phyloP scores from a whole-genome alignment of 169 alveolate species.

The Plasmodium falciparum region DNA sequence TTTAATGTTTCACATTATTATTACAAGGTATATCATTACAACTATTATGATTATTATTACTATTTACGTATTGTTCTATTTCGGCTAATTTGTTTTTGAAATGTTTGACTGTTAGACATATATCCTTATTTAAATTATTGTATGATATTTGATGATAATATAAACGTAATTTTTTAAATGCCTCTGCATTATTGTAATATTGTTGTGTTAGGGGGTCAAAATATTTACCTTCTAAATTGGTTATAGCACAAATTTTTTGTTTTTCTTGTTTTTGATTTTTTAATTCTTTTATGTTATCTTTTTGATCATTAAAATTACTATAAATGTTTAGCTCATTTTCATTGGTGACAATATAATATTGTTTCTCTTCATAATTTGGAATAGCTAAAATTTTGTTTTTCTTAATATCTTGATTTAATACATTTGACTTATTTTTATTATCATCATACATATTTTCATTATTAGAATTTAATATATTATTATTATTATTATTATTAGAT shows the following conservation, averaged over 20 bases:
- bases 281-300: conserved; percentile 27
- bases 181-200: conserved; percentile 59
- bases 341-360: conserved; percentile 61
- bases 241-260: conserved; percentile 55
- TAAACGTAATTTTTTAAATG: conserved; percentile 57
- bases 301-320: conserved; percentile 67
- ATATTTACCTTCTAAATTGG: conserved; percentile 75
- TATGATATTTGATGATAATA: conserved; percentile 34
- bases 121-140: conserved; percentile 32
- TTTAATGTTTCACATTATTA: neutral
- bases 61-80: conserved; percentile 31
- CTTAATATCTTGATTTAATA: neutral
- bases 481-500: neutral
- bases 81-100: conserved; percentile 36
- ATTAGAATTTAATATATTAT: neutral
- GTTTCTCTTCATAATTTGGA: conserved; percentile 24
- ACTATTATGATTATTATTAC: conserved; percentile 5
- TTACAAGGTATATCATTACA: neutral
- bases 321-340: conserved; percentile 40
- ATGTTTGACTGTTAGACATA: conserved; percentile 20
- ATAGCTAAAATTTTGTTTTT: neutral
- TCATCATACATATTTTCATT: neutral
- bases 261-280: conserved; percentile 63
- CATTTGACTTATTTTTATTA: conserved; percentile 2
- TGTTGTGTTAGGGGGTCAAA: conserved; percentile 73